These are phyloP conservation scores for Hirsutella rhossiliensis DNA, from an alignment of 2,329 filamentous ascomycete genomes.

Conservation along the genomic window DNA sequence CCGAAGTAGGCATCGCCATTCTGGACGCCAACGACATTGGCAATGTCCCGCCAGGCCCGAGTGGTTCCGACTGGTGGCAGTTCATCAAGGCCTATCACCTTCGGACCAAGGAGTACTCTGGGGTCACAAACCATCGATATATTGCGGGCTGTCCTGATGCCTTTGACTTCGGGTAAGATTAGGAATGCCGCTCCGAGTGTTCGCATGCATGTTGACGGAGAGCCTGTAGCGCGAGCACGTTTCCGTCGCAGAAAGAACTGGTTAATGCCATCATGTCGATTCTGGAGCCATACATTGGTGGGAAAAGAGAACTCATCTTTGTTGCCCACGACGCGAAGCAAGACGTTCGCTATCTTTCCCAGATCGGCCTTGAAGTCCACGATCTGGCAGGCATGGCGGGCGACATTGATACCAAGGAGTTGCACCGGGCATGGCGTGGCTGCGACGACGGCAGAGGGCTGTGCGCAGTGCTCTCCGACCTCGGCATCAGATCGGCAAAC, in stretches of 20 bases:
- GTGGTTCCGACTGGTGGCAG: slow-evolving; percentile 54
- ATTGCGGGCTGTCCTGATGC: slow-evolving; percentile 60
- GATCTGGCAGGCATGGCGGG: slow-evolving; percentile 44
- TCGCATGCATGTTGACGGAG: slow-evolving; percentile 5
- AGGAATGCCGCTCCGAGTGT: neutral
- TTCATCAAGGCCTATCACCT: slow-evolving; percentile 63
- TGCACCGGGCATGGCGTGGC: slow-evolving; percentile 54
- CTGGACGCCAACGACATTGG: slow-evolving; percentile 55
- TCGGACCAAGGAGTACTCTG: slow-evolving; percentile 55
- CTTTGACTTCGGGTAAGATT: slow-evolving; percentile 64
- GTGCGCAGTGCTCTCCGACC: slow-evolving; percentile 44
- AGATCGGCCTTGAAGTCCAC: slow-evolving; percentile 50
- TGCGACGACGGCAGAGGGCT: slow-evolving; percentile 44
- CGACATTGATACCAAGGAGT: slow-evolving; percentile 57
- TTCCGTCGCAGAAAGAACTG: slow-evolving; percentile 23
- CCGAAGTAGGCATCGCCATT: slow-evolving; percentile 75
- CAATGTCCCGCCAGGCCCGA: slow-evolving; percentile 43
- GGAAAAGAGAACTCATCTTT: slow-evolving; percentile 48
- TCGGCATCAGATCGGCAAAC: slow-evolving; percentile 50
- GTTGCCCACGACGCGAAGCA: slow-evolving; percentile 62
- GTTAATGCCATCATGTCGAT: slow-evolving; percentile 21
- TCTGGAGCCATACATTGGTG: slow-evolving; percentile 17
- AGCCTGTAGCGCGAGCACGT: slow-evolving; percentile 25
- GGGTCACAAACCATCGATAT: slow-evolving; percentile 55
- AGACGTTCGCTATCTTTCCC: slow-evolving; percentile 58